Evolutionary conservation across 371 early-diverging fungal genomes (phyloP).

Genomic region (Rhizopus microsporus): DNA sequence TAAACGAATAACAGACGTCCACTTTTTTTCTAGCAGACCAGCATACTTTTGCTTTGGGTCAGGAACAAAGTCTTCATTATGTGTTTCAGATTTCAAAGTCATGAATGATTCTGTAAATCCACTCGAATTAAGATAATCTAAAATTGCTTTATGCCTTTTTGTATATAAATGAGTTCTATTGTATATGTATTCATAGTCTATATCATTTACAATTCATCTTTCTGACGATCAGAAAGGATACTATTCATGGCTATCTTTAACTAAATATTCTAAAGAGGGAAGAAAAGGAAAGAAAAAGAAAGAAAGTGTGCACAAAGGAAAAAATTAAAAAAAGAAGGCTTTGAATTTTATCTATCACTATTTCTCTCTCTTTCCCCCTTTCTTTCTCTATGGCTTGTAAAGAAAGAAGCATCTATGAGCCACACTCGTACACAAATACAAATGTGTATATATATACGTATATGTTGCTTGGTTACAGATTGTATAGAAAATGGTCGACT

Average conservation of each 20-base stretch:
- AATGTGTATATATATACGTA: too few relatives aligned
- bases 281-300: not conserved
- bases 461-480: too few relatives aligned
- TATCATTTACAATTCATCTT: slow-evolving; percentile 68
- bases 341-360: too few relatives aligned
- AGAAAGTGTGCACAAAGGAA: not conserved
- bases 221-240: slow-evolving; percentile 72
- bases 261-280: not conserved
- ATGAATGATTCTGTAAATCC: slow-evolving; percentile 71
- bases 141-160: slow-evolving; percentile 74
- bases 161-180: not conserved
- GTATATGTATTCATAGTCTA: not conserved
- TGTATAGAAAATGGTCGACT: too few relatives aligned
- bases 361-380: too few relatives aligned
- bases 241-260: slow-evolving; percentile 40
- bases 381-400: too few relatives aligned
- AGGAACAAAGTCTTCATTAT: slow-evolving; percentile 67
- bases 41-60: slow-evolving; percentile 82
- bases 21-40: slow-evolving; percentile 90
- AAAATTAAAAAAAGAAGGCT: too few relatives aligned
- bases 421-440: too few relatives aligned
- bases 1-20: slow-evolving; percentile 90
- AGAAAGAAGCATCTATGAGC: too few relatives aligned
- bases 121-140: slow-evolving; percentile 81
- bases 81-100: slow-evolving; percentile 74